Evolutionary conservation across 1,284 basidiomycete species (phyloP), one percentile per base, ranked within the genome.

Genomic region (Puccinia coronata): DNA sequence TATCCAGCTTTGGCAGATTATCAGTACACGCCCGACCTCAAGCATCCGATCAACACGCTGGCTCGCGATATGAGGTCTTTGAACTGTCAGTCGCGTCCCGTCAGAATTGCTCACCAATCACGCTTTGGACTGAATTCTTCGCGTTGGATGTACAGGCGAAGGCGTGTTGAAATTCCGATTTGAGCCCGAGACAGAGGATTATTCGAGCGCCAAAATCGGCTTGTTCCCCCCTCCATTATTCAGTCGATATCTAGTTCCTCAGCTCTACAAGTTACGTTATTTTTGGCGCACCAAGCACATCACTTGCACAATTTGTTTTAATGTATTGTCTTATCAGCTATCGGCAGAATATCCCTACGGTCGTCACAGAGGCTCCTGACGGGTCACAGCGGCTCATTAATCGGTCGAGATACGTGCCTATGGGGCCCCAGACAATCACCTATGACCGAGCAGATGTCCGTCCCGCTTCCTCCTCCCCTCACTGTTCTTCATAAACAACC

Each of bases 1-100:
- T 20, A 9, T 39, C 9, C 77, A 97, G 95, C 91, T 82, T 94
- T 96, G 92, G 93, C 91, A 59, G 95, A 97, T 85, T 96, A 91
- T 85, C 94, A 96, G 86, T 96, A 91, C 86, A 90, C 91, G 80
- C 93, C 93, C 0, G 88, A 92, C 80, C 88, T 88, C 84, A 86
- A 90, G 31, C 93, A 95, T 84, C 90, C 91, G 2, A 87, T 94
- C 2, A 87, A 91, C 1, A 87, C 90, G 82, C 86, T 97, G 75
- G 90, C 92, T 2, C 84, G 88, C 16, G 90, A 92, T 0, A 92
- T 97, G 90, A 89, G 91, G 67, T 88, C 88, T 2, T 90, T 96
- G 88, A 92, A 97, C 84, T 92, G 95, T 95, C 85, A 67, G 86
- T 83, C 28, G 41, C 2, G 31, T 39, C 25, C 65, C 31, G 5